phyloP scores from a whole-genome alignment of 108 stramenopile genomes.

The Cylindrotheca closterium region DNA sequence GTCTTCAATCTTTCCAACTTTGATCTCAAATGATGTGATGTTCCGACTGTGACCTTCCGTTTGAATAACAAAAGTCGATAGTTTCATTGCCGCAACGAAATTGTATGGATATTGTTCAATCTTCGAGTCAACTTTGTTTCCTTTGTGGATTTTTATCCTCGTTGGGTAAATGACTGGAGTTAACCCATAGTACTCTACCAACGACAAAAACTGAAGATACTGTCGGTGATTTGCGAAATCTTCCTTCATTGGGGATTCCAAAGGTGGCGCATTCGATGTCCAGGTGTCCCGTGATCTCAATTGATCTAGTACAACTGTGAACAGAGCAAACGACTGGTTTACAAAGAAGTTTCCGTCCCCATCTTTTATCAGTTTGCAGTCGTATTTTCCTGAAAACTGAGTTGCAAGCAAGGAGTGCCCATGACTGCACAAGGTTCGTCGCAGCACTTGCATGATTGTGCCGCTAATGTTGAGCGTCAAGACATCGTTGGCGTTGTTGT shows the following conservation, averaged over 20 bases:
- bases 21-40: background rate
- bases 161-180: constrained; percentile 25
- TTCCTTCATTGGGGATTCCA: background rate
- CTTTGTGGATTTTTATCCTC: background rate
- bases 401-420: constrained; percentile 61
- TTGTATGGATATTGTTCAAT: background rate
- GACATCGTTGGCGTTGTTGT: constrained; percentile 32
- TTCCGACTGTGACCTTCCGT: background rate
- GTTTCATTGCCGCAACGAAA: background rate
- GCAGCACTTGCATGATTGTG: constrained; percentile 41
- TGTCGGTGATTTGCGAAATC: background rate
- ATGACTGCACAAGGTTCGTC: constrained; percentile 57
- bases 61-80: background rate
- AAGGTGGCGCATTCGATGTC: background rate
- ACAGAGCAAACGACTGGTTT: constrained; percentile 47
- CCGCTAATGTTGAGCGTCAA: constrained; percentile 68
- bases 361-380: constrained; percentile 56
- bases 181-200: constrained; percentile 34
- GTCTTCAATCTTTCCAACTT: background rate
- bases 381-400: constrained; percentile 65
- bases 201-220: constrained; percentile 9
- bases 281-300: constrained; percentile 28
- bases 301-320: constrained; percentile 48
- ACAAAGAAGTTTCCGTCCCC: constrained; percentile 63
- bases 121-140: background rate